Evolutionary conservation across 2,329 filamentous ascomycete species (phyloP).

Genomic region (Aspergillus sp.): DNA sequence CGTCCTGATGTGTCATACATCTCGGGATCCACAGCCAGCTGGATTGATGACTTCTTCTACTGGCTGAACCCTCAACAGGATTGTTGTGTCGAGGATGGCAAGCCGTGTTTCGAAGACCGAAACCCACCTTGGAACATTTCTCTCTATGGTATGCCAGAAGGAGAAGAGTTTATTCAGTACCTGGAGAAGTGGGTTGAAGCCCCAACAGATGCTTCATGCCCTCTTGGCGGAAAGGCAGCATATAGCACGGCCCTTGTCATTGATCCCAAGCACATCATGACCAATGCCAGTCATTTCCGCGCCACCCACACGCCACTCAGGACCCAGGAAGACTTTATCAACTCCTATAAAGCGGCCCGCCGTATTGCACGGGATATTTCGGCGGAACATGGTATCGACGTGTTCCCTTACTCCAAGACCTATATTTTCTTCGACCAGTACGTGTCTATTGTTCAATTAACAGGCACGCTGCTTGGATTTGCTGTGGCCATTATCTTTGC

Average conservation of each 20-base stretch:
- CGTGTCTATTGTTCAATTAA: conserved; percentile 75
- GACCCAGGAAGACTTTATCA: conserved; percentile 89
- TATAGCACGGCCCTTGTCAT: conserved; percentile 84
- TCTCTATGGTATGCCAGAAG: conserved; percentile 86
- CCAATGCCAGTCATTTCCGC: conserved; percentile 86
- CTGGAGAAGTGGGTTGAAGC: conserved; percentile 76
- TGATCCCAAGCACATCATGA: conserved; percentile 62
- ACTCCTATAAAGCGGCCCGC: conserved; percentile 81
- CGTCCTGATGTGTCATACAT: conserved; percentile 84
- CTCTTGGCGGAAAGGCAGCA: conserved; percentile 81
- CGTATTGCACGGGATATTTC: conserved; percentile 79
- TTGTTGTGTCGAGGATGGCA: conserved; percentile 67
- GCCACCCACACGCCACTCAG: conserved; percentile 83
- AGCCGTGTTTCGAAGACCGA: conserved; percentile 75
- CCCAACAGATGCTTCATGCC: conserved; percentile 79
- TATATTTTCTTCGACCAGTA: conserved; percentile 99
- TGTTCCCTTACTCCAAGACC: conserved; percentile 96
- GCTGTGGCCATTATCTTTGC: conserved; percentile 82
- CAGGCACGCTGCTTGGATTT: conserved; percentile 73
- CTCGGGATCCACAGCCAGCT: conserved; percentile 82
- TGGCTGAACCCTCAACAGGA: conserved; percentile 91
- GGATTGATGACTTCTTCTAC: conserved; percentile 94
- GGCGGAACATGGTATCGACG: conserved; percentile 67
- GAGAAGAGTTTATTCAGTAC: conserved; percentile 85
- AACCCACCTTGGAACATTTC: conserved; percentile 85